Evolutionary conservation across 257 asterid species (phyloP), one percentile per base, ranked within the genome.

Genomic region (Lavandula angustifolia): DNA sequence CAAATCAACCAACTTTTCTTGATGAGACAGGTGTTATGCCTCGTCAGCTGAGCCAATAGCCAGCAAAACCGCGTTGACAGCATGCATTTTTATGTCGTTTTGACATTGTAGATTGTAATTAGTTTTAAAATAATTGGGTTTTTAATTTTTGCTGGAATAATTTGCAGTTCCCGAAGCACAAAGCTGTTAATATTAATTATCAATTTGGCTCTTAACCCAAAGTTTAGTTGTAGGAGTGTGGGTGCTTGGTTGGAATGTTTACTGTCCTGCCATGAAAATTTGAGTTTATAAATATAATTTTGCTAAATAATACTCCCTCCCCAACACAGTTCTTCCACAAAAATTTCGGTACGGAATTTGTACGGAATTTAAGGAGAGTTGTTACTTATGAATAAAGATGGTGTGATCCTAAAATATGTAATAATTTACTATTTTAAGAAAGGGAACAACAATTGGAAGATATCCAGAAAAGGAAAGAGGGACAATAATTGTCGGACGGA

Each of bases 31-130:
- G 60, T 67, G 77, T 60, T 42, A 72, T 29, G 67, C 92, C 81
- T 78, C 71, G 79, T 77, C 77, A 60, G 71, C 52, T 53, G 83
- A 75, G 79, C 78, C 75, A 72, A 64, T 34, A 48, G 74, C 69
- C 69, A 74, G 79, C 78, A 75, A 78, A 83, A 78, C 67, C 87
- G 90, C 86, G 94, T 86, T 78, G 86, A 77, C 94, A 86, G 86
- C 82, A 44, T 60, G 73, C 84, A 77, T 84, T 66, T 81, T 77
- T 71, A 81, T 77, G 78, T 69, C 68, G 48, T 78, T 60, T 67
- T 53, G 61, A 73, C 56, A 66, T 66, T 62, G 50, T 72, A 46
- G 43, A 67, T 75, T 43, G 58, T 35, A 33, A 49, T 63, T 63
- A 62, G 3, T 55, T 47, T 59, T 51, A 17, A 8, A 9, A n/a